Conservation (phyloP, 169 alveolate species). For the Eimeria sp. region DNA sequence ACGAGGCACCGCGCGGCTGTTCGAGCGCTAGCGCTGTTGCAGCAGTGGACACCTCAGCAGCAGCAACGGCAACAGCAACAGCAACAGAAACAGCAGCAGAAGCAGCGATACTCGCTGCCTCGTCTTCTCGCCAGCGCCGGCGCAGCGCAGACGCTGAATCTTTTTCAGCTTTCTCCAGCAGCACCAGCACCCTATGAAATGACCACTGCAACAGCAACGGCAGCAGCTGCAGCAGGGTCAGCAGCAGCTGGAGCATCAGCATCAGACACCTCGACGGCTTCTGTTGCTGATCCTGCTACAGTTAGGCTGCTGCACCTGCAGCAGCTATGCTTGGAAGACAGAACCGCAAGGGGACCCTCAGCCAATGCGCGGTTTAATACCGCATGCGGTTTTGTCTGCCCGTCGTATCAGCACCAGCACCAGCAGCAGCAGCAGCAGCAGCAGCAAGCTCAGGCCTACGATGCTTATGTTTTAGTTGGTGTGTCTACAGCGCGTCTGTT, state of each 20-base stretch:
- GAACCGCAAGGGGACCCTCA: conserved; percentile 37
- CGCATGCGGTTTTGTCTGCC: conserved; percentile 7
- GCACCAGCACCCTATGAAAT: background rate
- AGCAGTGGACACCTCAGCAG: conserved; percentile 34
- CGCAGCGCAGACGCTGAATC: conserved; percentile 30
- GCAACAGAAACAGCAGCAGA: conserved; percentile 23
- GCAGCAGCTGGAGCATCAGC: conserved; percentile 1
- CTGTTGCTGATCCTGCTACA: conserved; percentile 14
- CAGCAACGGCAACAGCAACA: conserved; percentile 51
- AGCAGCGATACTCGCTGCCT: background rate
- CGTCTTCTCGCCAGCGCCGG: conserved; percentile 60
- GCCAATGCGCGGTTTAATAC: conserved; percentile 48
- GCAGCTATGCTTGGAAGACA: conserved; percentile 8
- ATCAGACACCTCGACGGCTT: background rate
- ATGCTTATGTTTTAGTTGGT: conserved; percentile 19
- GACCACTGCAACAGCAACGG: background rate
- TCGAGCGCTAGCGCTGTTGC: conserved; percentile 15
- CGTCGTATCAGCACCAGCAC: no score
- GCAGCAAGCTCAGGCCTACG: background rate
- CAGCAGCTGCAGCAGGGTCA: background rate
- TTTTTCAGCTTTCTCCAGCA: background rate
- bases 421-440: no score
- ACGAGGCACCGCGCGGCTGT: conserved; percentile 44
- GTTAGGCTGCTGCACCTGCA: background rate
- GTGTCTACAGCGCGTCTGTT: conserved; percentile 31